Evolutionary conservation across 164 flowering plant genomes (phyloP).

Genomic region (Piper longum): DNA sequence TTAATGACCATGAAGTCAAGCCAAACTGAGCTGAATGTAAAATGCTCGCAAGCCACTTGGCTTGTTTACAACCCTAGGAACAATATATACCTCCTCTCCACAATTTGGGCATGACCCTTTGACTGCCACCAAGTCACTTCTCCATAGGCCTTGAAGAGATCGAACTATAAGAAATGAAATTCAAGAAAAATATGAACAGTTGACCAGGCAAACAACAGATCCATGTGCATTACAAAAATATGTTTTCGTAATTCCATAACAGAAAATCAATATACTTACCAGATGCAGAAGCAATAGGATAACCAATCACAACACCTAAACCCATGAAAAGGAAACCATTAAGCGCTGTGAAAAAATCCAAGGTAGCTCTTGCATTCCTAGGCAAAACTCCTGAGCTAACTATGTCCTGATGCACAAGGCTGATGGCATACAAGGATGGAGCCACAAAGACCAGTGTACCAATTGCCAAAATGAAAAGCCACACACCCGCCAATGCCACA

Average conservation of each 20-base stretch:
- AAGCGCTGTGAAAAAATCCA: conserved; percentile 29
- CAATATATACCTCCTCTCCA: conserved; percentile 64
- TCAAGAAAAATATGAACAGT: background rate
- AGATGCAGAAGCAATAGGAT: conserved; percentile 74
- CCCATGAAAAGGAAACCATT: conserved; percentile 47
- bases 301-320: conserved; percentile 56
- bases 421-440: conserved; percentile 44
- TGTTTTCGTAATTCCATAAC: too few species aligned
- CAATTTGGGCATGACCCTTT: conserved; percentile 92
- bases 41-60: too few species aligned
- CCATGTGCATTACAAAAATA: background rate
- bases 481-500: conserved; percentile 66
- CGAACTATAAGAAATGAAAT: conserved; percentile 29
- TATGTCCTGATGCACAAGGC: conserved; percentile 46
- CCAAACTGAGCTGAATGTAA: too few species aligned
- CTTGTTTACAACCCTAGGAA: background rate
- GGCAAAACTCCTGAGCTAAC: conserved; percentile 25
- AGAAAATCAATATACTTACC: conserved; percentile 26
- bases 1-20: too few species aligned
- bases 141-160: conserved; percentile 77
- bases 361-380: conserved; percentile 18
- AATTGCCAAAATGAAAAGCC: conserved; percentile 63
- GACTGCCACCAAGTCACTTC: conserved; percentile 80
- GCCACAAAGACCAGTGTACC: conserved; percentile 52
- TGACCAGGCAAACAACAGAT: background rate